Evolutionary conservation across 225 moss, liverwort and hornwort species (phyloP), one percentile per base, ranked within the genome.

Genomic region (Polytrichum formosum): DNA sequence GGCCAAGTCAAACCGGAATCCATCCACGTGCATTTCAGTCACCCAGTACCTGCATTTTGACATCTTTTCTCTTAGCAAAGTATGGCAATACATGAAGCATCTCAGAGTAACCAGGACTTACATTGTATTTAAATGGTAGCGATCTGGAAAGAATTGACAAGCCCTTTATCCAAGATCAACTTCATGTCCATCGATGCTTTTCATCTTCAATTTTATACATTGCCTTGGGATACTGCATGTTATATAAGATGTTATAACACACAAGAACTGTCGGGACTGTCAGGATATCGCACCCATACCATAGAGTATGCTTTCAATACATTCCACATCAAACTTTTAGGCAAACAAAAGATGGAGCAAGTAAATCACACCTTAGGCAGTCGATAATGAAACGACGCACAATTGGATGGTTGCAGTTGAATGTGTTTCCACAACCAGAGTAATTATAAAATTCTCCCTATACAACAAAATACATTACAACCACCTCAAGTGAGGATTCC

Each of bases 371-470:
- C 94, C 94, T 90, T 65, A 94, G 83, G 75, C 91, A 91, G 73
- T 94, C 94, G 73, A 88, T 78, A 68, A 94, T 94, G 55, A 91
- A 91, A 64, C 87, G 85, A 66, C 94, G 88, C 70, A 94, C 94
- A 56, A 91, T 78, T 33, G 94, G 94, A 65, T 94, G 94, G 73
- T 94, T 94, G 77, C 94, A 94, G 72, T 94, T 94, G 77, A 94
- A 91, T 31, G 94, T 94, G 72, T 94, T 94, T 61, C 94, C 94
- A 84, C 94, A 94, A 65, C 94, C 94, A 64, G 94, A 94, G 77
- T 94, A 94, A 70, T 94, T 94, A 76, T 94, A 94, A 65, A 94
- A 91, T 73, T 94, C 94, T 55, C 94, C 94, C 94, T 94, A 80
- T 63, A 55, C 63, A 69, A 54, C 65, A 25, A 71, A 67, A 70